phyloP scores from a whole-genome alignment of 2,329 filamentous ascomycete species.

The Botrytis aclada region DNA sequence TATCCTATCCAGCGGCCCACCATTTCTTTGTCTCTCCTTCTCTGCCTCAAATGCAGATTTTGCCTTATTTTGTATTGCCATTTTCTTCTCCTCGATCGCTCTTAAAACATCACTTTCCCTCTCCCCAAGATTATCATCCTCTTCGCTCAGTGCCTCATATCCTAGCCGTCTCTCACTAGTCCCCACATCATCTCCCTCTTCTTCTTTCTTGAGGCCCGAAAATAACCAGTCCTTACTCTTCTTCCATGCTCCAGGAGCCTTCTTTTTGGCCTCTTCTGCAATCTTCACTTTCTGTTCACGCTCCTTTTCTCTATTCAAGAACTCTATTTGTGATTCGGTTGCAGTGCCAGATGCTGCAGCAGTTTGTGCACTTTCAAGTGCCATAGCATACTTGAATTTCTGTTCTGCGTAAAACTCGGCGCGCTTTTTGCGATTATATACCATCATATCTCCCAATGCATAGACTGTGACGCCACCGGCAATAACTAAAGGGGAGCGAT shows the following conservation, averaged over 20 bases:
- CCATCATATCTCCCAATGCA: constrained; percentile 62
- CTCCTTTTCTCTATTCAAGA: constrained; percentile 58
- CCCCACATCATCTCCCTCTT: constrained; percentile 30
- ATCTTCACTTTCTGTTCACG: constrained; percentile 26
- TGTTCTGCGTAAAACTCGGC: constrained; percentile 56
- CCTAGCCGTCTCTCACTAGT: constrained; percentile 29
- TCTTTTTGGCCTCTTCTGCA: constrained; percentile 30
- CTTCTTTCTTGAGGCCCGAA: constrained; percentile 37
- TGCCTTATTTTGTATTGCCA: constrained; percentile 28
- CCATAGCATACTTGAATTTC: constrained; percentile 45
- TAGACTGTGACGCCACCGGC: constrained; percentile 60
- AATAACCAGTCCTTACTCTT: constrained; percentile 36
- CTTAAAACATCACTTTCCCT: constrained; percentile 32
- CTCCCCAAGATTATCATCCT: constrained; percentile 26
- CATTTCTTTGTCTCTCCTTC: constrained; percentile 34
- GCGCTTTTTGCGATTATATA: constrained; percentile 64
- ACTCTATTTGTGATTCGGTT: constrained; percentile 48
- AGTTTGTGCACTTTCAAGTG: constrained; percentile 44
- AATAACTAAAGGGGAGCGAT: constrained; percentile 45
- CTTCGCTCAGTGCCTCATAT: constrained; percentile 31
- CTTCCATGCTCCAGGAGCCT: constrained; percentile 30
- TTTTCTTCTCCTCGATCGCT: constrained; percentile 35
- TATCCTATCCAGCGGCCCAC: constrained; percentile 35
- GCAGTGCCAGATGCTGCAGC: constrained; percentile 45
- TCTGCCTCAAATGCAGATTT: constrained; percentile 35